Base-by-base conservation (phyloP, 352 stramenopile genomes). In the Blastocystis sp. region DNA sequence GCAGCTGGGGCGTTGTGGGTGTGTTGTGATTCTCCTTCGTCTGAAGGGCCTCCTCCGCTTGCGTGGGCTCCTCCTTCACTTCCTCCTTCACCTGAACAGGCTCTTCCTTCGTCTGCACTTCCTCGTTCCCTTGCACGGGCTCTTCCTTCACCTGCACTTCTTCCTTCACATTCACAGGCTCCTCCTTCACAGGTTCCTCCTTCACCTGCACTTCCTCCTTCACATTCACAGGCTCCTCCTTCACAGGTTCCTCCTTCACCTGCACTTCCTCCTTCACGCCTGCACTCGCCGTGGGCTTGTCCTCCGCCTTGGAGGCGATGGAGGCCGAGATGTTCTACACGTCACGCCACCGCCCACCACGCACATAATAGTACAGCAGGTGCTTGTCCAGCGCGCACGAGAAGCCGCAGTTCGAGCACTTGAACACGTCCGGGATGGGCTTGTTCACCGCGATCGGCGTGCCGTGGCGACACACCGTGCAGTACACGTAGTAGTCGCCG, bases 351-450 rank as follows among this genome's bases (percentile, higher is more conserved):
- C 13, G 3, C n/a, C 2, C 13, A 24, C 16, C 31, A 13, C 51
- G 29, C 24, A 85, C 74, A 39, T 85, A 85, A 63, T 85, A 85
- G 10, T 50, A 67, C 6, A 85, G 61, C 16, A 85, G 33, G 66
- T 85, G 74, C 35, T 62, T 85, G 41, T 85, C 74, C n/a, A 85
- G 35, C 51, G 50, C 61, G 61, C 74, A 85, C 2, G 74, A 51
- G 41, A 85, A 85, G 2, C 74, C 74, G 41, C 74, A 85, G 50
- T 69, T 69, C 10, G 45, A 67, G 35, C 74, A 85, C 33, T 85
- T 67, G 45, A 85, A 85, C n/a, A 62, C 60, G 3, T 85, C 74
- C n/a, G 74, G 74, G 29, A 85, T 85, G 24, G 74, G 74, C 31
- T 85, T 85, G 21, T 31, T 41, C 3, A 85, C 41, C 29, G 39